Conservation (phyloP, 306 rosid genomes). For the Castanospermum australe region DNA sequence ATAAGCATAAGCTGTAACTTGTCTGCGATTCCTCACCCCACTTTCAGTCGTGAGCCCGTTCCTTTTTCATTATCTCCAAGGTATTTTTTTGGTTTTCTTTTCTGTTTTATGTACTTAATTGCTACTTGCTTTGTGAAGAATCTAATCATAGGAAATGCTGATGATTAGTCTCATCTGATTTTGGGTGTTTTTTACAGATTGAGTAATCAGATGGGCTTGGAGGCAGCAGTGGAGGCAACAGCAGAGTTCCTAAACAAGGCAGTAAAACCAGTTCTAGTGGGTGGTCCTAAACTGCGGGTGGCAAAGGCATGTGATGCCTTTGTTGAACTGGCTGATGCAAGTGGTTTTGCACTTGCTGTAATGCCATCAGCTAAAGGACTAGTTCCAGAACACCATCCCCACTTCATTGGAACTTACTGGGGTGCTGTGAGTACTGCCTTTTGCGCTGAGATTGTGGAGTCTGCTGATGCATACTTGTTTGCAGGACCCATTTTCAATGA, state of each 20-base stretch:
- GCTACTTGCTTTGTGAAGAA: background rate
- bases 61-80: conserved; percentile 52
- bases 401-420: conserved; percentile 71
- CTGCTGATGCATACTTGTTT: conserved; percentile 62
- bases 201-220: conserved; percentile 54
- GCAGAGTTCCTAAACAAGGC: conserved; percentile 64
- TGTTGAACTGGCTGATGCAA: conserved; percentile 54
- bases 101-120: background rate
- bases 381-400: conserved; percentile 55
- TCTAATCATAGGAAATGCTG: background rate
- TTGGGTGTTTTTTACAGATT: conserved; percentile 25
- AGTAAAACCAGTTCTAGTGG: conserved; percentile 68
- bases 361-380: conserved; percentile 72
- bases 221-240: conserved; percentile 67
- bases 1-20: conserved; percentile 87
- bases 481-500: conserved; percentile 72
- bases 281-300: conserved; percentile 68
- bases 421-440: conserved; percentile 67
- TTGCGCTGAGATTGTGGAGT: conserved; percentile 65
- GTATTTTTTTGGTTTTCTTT: conserved; percentile 24
- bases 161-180: background rate
- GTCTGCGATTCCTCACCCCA: conserved; percentile 58
- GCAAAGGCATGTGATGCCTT: conserved; percentile 50
- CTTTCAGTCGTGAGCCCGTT: conserved; percentile 62
- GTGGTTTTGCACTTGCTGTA: conserved; percentile 50